Base-by-base conservation (phyloP, 1,284 basidiomycete species). In the Boletellus sp. region DNA sequence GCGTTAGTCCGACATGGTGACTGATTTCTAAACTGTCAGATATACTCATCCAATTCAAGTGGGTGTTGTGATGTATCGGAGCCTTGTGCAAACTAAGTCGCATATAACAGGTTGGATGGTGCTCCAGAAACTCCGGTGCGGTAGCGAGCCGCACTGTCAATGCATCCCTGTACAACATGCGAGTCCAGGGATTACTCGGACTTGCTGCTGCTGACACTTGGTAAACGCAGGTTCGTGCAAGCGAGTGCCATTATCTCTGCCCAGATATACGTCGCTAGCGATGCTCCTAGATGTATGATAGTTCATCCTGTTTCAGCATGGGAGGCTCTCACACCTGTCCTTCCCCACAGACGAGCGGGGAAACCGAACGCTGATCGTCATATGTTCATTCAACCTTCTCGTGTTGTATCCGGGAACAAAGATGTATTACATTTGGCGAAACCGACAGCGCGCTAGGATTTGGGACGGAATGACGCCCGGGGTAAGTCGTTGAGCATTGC, bases 81-180 rank as follows among this genome's bases (percentile, higher is more conserved):
- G 0, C 1, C 43, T 13, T 28, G 15, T 22, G 1, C 8, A 5
- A 28, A 22, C 22, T 47, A 18, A 42, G 10, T 33, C 26, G 30
- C 18, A 15, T 39, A 71, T 30, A 70, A 32, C 69, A 79, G 68
- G 75, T 80, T 6, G 78, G 65, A 19, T 82, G 78, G 81, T 77
- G 75, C 57, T 82, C 79, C 18, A 72, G 79, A 39, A 82, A 81
- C 56, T 69, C 78, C 0, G 80, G 80, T 37, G 77, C 74, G 2
- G 80, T 82, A 6, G 78, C 80, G 5, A 77, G 74, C 49, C 71
- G 79, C 18, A 80, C 80, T 0, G 77, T 82, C 39, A 80, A 77
- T 45, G 77, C 78, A 0, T 78, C 79, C 2, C 44, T 82, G 38
- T 82, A 82, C 59, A 81, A 80, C 60, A 82, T 82, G 79, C 72